phyloP scores from a whole-genome alignment of 164 flowering plant genomes.

The Magnolia kwangsiensis region DNA sequence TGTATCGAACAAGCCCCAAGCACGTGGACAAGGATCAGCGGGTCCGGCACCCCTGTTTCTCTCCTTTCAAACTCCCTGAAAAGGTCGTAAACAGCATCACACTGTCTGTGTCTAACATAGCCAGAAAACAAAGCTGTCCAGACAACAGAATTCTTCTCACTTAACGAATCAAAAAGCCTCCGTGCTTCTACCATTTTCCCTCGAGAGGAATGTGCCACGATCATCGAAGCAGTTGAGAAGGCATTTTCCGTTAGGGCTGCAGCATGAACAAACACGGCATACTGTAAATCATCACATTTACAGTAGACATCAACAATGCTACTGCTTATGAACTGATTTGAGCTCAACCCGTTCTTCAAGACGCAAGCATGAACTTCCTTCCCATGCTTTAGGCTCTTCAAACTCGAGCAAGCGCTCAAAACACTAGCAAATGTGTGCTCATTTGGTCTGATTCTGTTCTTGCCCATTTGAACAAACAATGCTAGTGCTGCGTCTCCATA shows the following conservation, averaged over 20 bases:
- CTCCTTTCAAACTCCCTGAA: constrained; percentile 32
- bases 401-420: constrained; percentile 56
- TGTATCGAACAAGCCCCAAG: constrained; percentile 60
- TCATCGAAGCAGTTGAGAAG: constrained; percentile 56
- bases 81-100: constrained; percentile 54
- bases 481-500: constrained; percentile 36
- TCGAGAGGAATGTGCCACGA: constrained; percentile 50
- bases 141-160: constrained; percentile 50
- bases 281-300: constrained; percentile 61
- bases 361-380: constrained; percentile 64
- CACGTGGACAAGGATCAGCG: constrained; percentile 40
- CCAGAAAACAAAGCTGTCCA: constrained; percentile 83
- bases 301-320: constrained; percentile 72
- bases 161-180: constrained; percentile 54
- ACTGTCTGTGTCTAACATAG: constrained; percentile 48
- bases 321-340: constrained; percentile 55
- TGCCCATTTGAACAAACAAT: constrained; percentile 48
- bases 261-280: constrained; percentile 47
- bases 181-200: constrained; percentile 65
- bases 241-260: constrained; percentile 27
- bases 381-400: constrained; percentile 44
- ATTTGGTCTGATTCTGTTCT: constrained; percentile 42
- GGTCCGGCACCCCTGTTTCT: constrained; percentile 37
- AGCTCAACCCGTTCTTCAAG: constrained; percentile 42
- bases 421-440: constrained; percentile 59